Base-by-base conservation (phyloP, 1,139 yeast genomes). In the Kodamaea ohmeri region DNA sequence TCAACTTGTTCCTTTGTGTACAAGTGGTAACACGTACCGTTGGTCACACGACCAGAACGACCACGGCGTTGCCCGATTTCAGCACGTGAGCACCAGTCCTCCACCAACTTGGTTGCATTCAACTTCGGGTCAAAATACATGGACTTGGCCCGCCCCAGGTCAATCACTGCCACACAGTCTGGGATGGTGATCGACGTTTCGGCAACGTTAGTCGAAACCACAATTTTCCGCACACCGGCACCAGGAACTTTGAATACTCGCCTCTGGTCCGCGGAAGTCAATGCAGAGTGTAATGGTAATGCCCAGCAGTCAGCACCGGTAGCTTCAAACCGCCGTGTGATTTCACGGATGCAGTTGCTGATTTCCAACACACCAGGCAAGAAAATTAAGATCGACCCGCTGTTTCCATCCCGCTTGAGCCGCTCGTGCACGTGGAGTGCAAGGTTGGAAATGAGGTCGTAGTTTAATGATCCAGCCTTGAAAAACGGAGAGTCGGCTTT, bases 21-120 rank as follows among this genome's bases (percentile, higher is more conserved):
- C 34, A 92, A 58, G 53, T 86, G 90, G 61, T 80, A 92, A 46
- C 97, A 89, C 9, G 68, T 67, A 43, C 98, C 98, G 21, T 71
- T 71, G 19, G 82, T 76, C 12, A 90, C 89, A 75, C 98, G 92
- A 46, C 98, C 98, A n/a, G 97, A 94, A 69, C 98, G 86, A 56
- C 98, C 98, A 56, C 96, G 72, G 62, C 98, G 76, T 60, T 92
- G 98, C 30, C 80, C 77, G n/a, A 83, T 82, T 53, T 95, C 96
- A 0, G 97, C 97, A 47, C 76, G 76, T 0, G 97, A 90, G 25
- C 90, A 88, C 89, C 96, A 90, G 3, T 75, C 71, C 53, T 90
- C 97, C 3, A 81, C 70, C 31, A 92, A 69, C 43, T 76, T 77
- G 0, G 95, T 82, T 3, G 89, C 74, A 48, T 85, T 83, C 12